Conservation (phyloP, 805 yeast genomes). For the Yarrowia porcina region DNA sequence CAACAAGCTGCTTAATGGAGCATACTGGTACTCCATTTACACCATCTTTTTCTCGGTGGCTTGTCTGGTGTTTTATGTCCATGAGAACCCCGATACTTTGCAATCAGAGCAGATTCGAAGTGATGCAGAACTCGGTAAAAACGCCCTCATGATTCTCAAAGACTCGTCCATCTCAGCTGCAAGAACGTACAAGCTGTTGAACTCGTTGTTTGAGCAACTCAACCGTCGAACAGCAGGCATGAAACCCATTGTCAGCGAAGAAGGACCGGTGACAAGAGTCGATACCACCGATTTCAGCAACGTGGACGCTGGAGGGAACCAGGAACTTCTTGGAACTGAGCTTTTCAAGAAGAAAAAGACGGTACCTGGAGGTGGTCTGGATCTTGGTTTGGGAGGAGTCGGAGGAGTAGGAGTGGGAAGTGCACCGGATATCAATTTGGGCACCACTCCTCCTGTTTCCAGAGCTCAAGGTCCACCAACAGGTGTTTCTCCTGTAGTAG, state of each 20-base stretch:
- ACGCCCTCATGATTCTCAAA: slow-evolving; percentile 65
- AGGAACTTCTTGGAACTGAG: not conserved
- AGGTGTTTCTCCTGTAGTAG: not conserved
- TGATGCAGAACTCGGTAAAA: slow-evolving; percentile 81
- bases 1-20: slow-evolving; percentile 68
- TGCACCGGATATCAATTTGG: not conserved
- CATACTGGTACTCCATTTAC: slow-evolving; percentile 89
- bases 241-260: slow-evolving; percentile 12
- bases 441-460: not conserved
- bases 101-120: slow-evolving; percentile 47
- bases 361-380: not conserved
- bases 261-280: slow-evolving; percentile 10
- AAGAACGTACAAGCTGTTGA: slow-evolving; percentile 74
- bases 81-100: slow-evolving; percentile 43
- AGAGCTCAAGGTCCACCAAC: not conserved
- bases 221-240: slow-evolving; percentile 30
- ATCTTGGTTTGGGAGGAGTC: not conserved
- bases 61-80: slow-evolving; percentile 76
- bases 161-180: slow-evolving; percentile 74
- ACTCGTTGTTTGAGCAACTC: slow-evolving; percentile 49
- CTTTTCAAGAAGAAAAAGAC: slow-evolving; percentile 6
- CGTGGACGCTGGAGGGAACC: slow-evolving; percentile 10
- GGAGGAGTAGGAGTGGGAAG: not conserved
- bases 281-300: slow-evolving; percentile 21
- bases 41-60: slow-evolving; percentile 88